Evolutionary conservation across 2,329 filamentous ascomycete genomes (phyloP).

Genomic region (Stagonosporopsis cucurbitacearum): DNA sequence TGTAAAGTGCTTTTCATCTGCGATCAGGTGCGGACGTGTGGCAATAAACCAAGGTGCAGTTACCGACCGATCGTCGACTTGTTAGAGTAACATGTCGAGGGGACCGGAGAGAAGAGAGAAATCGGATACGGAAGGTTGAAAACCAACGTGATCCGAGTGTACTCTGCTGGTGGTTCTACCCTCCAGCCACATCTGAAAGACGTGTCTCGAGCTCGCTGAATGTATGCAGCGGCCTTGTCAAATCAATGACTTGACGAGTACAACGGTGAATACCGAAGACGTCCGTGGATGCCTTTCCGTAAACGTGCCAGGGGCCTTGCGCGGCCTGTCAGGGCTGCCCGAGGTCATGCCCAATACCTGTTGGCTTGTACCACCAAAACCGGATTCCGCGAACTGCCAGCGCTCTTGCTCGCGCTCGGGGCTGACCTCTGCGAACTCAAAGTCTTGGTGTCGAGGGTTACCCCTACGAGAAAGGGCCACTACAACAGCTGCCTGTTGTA

Average conservation of each 20-base stretch:
- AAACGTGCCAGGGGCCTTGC: constrained; percentile 42
- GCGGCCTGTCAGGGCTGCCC: constrained; percentile 36
- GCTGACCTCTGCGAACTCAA: constrained; percentile 33
- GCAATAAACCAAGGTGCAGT: constrained; percentile 10
- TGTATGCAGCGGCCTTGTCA: constrained; percentile 4
- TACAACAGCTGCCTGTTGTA: constrained; percentile 1
- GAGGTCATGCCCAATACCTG: constrained; percentile 35
- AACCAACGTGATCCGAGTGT: background rate
- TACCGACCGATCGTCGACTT: constrained; percentile 4
- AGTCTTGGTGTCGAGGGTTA: constrained; percentile 29
- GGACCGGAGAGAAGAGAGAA: constrained; percentile 10
- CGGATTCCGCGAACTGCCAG: constrained; percentile 30
- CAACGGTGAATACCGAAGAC: background rate
- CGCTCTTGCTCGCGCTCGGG: constrained; percentile 29
- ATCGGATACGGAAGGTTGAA: background rate
- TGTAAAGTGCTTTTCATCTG: background rate
- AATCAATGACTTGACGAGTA: constrained; percentile 1
- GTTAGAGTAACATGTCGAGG: background rate
- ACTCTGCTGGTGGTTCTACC: constrained; percentile 1
- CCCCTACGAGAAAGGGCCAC: constrained; percentile 38
- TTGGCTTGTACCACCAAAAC: constrained; percentile 43
- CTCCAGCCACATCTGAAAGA: background rate
- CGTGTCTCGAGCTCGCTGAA: constrained; percentile 6
- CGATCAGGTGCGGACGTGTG: background rate
- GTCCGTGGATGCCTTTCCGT: constrained; percentile 34